Percentiles rank a stretch among this genome's conserved stretches.
Conservation (phyloP, 257 asterid genomes). For the Solanum chiquidenum region DNA sequence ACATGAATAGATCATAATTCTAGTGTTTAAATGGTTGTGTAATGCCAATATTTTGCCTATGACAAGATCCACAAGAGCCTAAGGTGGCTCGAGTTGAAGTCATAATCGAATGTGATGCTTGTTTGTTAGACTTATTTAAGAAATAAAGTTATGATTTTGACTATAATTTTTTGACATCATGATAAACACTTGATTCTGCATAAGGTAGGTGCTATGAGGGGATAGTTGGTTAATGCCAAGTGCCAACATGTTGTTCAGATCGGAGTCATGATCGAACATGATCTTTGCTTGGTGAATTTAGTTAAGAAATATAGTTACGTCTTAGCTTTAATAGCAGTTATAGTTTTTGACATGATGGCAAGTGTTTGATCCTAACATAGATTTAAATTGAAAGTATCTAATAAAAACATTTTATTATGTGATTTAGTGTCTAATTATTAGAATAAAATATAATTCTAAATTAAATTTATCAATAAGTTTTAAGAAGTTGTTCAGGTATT, state of each 20-base stretch:
- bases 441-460: no score
- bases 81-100: background rate
- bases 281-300: no score
- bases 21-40: background rate
- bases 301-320: no score
- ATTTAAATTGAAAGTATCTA: accelerated
- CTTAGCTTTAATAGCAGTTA: no score
- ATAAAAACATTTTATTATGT: no score
- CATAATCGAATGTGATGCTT: background rate
- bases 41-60: background rate
- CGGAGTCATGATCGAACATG: no score
- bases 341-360: accelerated
- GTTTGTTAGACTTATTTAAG: no score
- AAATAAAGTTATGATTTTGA: no score
- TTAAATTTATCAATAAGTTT: no score
- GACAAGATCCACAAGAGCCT: background rate
- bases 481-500: no score
- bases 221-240: background rate
- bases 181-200: background rate
- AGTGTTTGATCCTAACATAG: background rate
- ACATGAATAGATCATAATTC: background rate
- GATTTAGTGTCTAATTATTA: no score
- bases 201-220: background rate
- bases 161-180: no score
- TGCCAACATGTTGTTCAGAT: accelerated